phyloP scores from a whole-genome alignment of 345 rosid species.

The Adansonia digitata region DNA sequence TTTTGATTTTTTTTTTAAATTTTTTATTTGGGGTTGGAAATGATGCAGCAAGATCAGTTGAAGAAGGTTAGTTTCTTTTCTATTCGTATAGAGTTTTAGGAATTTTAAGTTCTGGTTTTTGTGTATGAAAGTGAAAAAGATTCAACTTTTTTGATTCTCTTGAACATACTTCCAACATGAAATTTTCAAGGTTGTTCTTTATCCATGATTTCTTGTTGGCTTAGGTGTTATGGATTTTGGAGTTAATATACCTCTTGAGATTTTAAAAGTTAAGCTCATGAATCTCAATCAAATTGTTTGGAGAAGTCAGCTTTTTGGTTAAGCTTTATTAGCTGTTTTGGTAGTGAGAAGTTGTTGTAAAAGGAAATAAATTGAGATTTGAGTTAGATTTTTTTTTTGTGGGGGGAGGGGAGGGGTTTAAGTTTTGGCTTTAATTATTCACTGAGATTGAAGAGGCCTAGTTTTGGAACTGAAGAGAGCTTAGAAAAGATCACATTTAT shows the following conservation, averaged over 20 bases:
- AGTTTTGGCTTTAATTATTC: background rate
- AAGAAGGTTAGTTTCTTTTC: constrained; percentile 7
- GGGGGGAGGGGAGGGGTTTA: no score
- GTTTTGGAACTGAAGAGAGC: background rate
- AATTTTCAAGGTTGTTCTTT: background rate
- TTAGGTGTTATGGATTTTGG: background rate
- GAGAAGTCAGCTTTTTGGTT: background rate
- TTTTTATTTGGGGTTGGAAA: background rate
- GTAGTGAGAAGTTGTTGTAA: background rate
- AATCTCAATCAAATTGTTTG: background rate
- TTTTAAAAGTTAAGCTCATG: background rate
- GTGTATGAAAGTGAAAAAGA: background rate
- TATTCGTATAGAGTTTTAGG: background rate
- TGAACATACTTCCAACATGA: background rate
- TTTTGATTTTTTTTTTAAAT: background rate
- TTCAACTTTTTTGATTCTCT: background rate
- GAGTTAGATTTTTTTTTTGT: background rate
- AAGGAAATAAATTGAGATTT: background rate
- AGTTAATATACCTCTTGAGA: background rate
- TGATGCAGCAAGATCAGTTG: background rate
- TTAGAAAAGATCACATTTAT: background rate
- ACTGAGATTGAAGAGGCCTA: background rate
- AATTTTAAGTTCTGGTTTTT: background rate
- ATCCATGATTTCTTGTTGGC: background rate
- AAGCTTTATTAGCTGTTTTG: background rate